Percentiles rank a stretch among this genome's conserved stretches.
phyloP scores from a whole-genome alignment of 176 grass and related monocot genomes.

The Panicum miliaceum region DNA sequence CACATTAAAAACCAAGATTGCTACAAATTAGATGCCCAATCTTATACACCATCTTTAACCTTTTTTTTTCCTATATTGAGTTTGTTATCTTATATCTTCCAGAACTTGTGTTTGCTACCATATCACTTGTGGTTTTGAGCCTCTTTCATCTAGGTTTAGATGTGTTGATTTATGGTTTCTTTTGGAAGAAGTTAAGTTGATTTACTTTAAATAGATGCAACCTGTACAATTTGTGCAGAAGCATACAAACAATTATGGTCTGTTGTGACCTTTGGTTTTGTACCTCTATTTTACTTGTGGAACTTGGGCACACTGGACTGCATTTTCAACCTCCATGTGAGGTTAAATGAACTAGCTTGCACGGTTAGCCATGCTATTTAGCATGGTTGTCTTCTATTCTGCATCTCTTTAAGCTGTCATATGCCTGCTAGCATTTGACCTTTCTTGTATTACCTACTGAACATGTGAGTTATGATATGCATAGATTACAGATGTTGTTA shows the following conservation, averaged over 20 bases:
- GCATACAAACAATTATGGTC: neutral
- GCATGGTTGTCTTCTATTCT: neutral
- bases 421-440: conserved; percentile 12
- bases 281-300: conserved; percentile 28
- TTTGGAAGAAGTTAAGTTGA: conserved; percentile 13
- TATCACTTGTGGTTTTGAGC: conserved; percentile 17
- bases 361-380: neutral
- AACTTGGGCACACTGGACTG: conserved; percentile 4
- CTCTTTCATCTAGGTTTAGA: conserved; percentile 31
- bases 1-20: neutral
- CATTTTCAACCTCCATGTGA: conserved; percentile 25
- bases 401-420: neutral
- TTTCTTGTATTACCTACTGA: conserved; percentile 2
- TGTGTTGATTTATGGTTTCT: conserved; percentile 29
- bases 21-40: conserved; percentile 8
- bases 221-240: conserved; percentile 8
- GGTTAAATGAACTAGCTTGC: conserved; percentile 10
- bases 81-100: conserved; percentile 11
- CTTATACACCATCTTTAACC: conserved; percentile 4
- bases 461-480: neutral
- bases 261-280: neutral
- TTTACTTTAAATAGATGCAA: conserved; percentile 20
- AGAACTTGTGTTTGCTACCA: conserved; percentile 6
- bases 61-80: conserved; percentile 8
- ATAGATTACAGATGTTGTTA: neutral